Percentiles rank a stretch among this genome's conserved stretches.
Evolutionary conservation across 441 rosid genomes (phyloP).

Genomic region (Populus tomentosa): DNA sequence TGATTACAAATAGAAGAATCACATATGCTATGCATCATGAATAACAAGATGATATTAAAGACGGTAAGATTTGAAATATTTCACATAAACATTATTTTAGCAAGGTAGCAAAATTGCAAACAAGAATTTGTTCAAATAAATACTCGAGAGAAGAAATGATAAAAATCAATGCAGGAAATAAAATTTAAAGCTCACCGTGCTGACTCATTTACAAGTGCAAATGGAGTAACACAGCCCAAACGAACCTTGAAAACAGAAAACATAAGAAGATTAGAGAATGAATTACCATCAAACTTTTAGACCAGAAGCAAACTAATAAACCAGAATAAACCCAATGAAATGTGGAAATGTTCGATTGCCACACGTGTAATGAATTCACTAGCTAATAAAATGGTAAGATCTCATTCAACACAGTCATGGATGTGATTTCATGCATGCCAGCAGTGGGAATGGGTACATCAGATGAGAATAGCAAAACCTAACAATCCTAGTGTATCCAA

Average conservation of each 20-base stretch:
- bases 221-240: slow-evolving; percentile 85
- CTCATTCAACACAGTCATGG: neutral
- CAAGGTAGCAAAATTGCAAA: neutral
- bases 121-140: neutral
- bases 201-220: slow-evolving; percentile 70
- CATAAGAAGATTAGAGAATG: slow-evolving; percentile 7
- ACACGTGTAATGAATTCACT: neutral
- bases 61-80: neutral
- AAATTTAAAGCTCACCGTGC: slow-evolving; percentile 51
- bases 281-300: slow-evolving; percentile 1
- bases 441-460: neutral
- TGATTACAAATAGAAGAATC: neutral
- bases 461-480: neutral
- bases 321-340: neutral
- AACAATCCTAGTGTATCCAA: neutral
- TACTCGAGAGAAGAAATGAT: neutral
- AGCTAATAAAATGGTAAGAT: neutral
- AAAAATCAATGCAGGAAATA: neutral
- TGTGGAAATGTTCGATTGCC: neutral
- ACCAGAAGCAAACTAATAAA: neutral
- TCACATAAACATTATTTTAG: neutral
- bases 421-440: neutral
- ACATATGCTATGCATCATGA: neutral
- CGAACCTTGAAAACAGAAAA: slow-evolving; percentile 50
- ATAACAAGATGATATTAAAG: neutral